Base-by-base conservation (phyloP, 2,329 filamentous ascomycete genomes). In the Xylariaceae sp. region DNA sequence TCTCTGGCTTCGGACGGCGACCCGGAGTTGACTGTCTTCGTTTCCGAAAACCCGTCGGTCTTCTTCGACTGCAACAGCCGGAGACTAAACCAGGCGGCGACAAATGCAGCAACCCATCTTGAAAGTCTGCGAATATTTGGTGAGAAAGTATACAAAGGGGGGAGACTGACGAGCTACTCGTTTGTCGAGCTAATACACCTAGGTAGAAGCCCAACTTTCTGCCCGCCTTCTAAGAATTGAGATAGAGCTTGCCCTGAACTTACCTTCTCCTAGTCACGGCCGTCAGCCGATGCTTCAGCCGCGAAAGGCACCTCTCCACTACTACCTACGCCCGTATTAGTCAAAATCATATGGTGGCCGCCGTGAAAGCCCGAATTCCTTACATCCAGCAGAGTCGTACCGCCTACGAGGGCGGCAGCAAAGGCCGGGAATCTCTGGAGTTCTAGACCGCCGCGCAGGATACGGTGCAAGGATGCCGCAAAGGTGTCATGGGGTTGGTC, bases 341-440 rank as follows among this genome's bases (percentile, higher is more conserved):
- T 21, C 22, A 30, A 3, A 19, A 16, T 19, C 22, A n/a, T n/a
- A n/a, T n/a, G n/a, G n/a, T n/a, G n/a, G n/a, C n/a, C n/a, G n/a
- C n/a, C n/a, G n/a, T n/a, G n/a, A n/a, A n/a, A n/a, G n/a, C n/a
- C n/a, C n/a, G n/a, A n/a, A n/a, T n/a, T n/a, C 44, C 64, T 46
- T 58, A 72, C 75, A 63, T 77, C 67, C n/a, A 80, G 51, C n/a
- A 80, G 51, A 16, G 74, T 76, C 42, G 68, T 71, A 24, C 75
- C 75, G 21, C 76, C 77, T 24, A 75, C 68, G 8, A 80, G 56
- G 5, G 66, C 61, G 6, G 75, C 76, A 51, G 76, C 80, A 50
- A 80, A 80, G 4, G 74, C 64, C 27, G 77, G 74, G 47, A 80
- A 80, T 7, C 75, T 64, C 39, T 69, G 67, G 35, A 61, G 58